phyloP scores from a whole-genome alignment of 257 asterid genomes.

The Lycium barbarum region DNA sequence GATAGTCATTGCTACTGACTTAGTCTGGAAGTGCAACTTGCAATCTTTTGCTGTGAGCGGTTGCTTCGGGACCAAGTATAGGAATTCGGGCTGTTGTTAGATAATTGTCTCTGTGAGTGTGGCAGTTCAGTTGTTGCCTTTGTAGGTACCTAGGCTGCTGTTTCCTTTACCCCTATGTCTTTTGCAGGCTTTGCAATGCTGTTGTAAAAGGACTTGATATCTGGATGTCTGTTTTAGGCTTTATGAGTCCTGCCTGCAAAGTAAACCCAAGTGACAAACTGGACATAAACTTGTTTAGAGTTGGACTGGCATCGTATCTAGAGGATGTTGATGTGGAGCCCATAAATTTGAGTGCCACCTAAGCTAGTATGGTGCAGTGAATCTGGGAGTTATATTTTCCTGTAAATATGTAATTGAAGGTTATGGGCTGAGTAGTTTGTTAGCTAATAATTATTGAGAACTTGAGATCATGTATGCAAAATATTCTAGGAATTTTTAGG shows the following conservation, averaged over 20 bases:
- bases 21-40: conserved; percentile 4
- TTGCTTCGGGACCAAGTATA: neutral
- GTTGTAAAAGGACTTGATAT: conserved; percentile 18
- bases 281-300: conserved; percentile 8
- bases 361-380: neutral
- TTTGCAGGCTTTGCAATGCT: conserved; percentile 5
- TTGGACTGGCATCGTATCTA: neutral
- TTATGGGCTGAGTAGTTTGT: neutral
- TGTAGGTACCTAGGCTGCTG: neutral
- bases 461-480: conserved; percentile 18
- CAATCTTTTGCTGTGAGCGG: neutral
- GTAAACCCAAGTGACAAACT: neutral
- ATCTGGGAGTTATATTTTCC: neutral
- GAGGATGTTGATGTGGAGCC: conserved; percentile 18
- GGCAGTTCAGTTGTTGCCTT: neutral
- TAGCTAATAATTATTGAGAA: neutral
- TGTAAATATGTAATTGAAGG: neutral
- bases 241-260: conserved; percentile 2
- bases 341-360: neutral
- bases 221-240: conserved; percentile 21
- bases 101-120: neutral
- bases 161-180: conserved; percentile 22
- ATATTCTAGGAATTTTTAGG: neutral
- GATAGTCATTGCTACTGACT: conserved; percentile 9
- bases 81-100: neutral